Evolutionary conservation across 768 basidiomycete species (phyloP).

Genomic region (Trametes gibbosa): DNA sequence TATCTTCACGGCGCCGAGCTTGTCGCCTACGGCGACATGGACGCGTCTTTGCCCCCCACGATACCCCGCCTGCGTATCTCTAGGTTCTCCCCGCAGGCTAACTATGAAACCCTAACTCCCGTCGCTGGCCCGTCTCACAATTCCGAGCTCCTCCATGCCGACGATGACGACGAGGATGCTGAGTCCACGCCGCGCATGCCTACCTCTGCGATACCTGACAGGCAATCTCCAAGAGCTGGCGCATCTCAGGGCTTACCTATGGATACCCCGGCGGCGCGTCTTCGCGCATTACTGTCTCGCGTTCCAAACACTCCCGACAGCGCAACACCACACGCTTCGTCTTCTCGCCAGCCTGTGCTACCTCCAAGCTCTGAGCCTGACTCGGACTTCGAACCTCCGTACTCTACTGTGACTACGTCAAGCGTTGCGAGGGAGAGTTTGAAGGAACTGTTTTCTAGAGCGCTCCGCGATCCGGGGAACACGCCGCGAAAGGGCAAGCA

Average conservation of each 20-base stretch:
- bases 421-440: constrained; percentile 57
- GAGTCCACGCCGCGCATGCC: constrained; percentile 38
- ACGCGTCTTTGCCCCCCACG: constrained; percentile 18
- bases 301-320: constrained; percentile 41
- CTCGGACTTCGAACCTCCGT: constrained; percentile 56
- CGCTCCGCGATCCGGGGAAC: constrained; percentile 59
- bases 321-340: constrained; percentile 30
- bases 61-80: constrained; percentile 26
- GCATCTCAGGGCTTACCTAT: constrained; percentile 18
- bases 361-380: constrained; percentile 47
- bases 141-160: constrained; percentile 27
- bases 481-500: constrained; percentile 54
- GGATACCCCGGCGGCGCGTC: constrained; percentile 56
- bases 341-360: constrained; percentile 23
- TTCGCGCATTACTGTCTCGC: constrained; percentile 59
- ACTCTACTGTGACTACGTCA: constrained; percentile 34
- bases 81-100: constrained; percentile 19
- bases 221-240: constrained; percentile 7
- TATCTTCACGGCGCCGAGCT: constrained; percentile 7
- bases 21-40: constrained; percentile 20
- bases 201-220: constrained; percentile 22
- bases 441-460: constrained; percentile 64
- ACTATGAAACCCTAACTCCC: constrained; percentile 19
- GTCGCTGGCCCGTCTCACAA: constrained; percentile 33
- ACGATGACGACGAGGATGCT: constrained; percentile 37